Percentiles rank a stretch among this genome's conserved stretches.
Evolutionary conservation across 2,329 filamentous ascomycete genomes (phyloP).

Genomic region (Xylaria polymorpha): DNA sequence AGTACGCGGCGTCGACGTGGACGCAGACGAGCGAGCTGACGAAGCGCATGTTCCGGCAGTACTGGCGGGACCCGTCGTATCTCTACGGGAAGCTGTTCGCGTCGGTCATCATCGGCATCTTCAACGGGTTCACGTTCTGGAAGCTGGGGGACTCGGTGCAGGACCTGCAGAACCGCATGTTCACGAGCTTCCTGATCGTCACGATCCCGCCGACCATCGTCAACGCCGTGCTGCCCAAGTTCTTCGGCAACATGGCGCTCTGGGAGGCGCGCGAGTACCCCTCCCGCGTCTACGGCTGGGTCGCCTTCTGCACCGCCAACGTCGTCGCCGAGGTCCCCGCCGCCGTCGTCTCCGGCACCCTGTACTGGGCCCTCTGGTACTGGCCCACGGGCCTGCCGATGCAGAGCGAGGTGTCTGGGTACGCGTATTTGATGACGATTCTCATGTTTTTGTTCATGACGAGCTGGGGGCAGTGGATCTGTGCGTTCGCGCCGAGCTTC

Average conservation of each 20-base stretch:
- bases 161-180: conserved; percentile 82
- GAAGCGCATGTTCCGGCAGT: conserved; percentile 75
- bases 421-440: conserved; percentile 81
- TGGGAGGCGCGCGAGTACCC: conserved; percentile 81
- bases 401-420: conserved; percentile 73
- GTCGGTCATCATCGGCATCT: conserved; percentile 76
- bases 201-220: conserved; percentile 76
- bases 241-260: conserved; percentile 76
- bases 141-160: conserved; percentile 71
- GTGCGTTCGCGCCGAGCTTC: conserved; percentile 81
- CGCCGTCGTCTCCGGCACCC: conserved; percentile 69
- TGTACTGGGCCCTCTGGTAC: conserved; percentile 84
- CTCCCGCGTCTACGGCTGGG: conserved; percentile 80
- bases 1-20: conserved; percentile 74
- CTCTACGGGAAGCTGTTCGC: conserved; percentile 82
- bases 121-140: conserved; percentile 85
- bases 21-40: conserved; percentile 74
- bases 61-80: conserved; percentile 82
- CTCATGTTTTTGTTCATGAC: conserved; percentile 82
- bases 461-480: conserved; percentile 86
- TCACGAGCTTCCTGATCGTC: conserved; percentile 75
- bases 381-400: conserved; percentile 77
- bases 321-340: conserved; percentile 78
- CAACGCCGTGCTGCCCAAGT: conserved; percentile 81
- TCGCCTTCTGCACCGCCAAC: conserved; percentile 79